These are phyloP conservation scores for Cyberlindnera veronae DNA, from an alignment of 805 yeast species.

Conservation along the genomic window DNA sequence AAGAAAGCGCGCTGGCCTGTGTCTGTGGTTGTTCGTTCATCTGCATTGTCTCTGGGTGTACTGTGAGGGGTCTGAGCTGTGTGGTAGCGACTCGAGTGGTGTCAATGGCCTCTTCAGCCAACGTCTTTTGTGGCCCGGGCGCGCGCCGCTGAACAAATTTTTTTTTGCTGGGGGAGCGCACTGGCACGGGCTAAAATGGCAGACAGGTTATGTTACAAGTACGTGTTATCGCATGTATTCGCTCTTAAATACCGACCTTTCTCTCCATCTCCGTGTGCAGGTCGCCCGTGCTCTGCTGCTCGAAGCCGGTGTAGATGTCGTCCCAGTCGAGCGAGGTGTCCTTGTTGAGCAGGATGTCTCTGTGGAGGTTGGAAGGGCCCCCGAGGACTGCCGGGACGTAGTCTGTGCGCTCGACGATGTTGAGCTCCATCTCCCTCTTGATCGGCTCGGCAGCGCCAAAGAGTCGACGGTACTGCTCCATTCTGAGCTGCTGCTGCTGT, in stretches of 20 bases:
- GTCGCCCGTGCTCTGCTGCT: constrained; percentile 38
- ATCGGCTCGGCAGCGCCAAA: constrained; percentile 95
- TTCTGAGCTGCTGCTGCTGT: constrained; percentile 61
- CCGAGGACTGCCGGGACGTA: constrained; percentile 64
- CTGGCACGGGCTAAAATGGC: neutral
- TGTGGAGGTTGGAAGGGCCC: constrained; percentile 57
- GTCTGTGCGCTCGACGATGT: constrained; percentile 65
- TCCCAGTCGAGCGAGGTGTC: constrained; percentile 90
- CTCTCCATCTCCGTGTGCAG: constrained; percentile 75
- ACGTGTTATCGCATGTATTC: neutral
- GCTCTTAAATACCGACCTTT: constrained; percentile 33
- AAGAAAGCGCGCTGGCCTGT: constrained; percentile 11
- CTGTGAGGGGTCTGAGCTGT: too few relatives aligned
- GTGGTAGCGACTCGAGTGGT: neutral
- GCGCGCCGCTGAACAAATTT: neutral
- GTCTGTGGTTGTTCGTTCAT: constrained; percentile 7
- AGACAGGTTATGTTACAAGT: too few relatives aligned
- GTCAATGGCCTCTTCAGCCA: neutral
- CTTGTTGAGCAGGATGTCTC: constrained; percentile 73
- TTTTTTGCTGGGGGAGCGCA: neutral
- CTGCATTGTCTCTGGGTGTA: constrained; percentile 5
- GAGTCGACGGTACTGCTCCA: constrained; percentile 76
- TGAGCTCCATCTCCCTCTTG: constrained; percentile 84
- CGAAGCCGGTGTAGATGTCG: constrained; percentile 66
- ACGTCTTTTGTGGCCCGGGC: neutral